Percentiles rank a stretch among this genome's conserved stretches.
phyloP scores from a whole-genome alignment of 352 stramenopile genomes.

The Phytophthora foliorum region DNA sequence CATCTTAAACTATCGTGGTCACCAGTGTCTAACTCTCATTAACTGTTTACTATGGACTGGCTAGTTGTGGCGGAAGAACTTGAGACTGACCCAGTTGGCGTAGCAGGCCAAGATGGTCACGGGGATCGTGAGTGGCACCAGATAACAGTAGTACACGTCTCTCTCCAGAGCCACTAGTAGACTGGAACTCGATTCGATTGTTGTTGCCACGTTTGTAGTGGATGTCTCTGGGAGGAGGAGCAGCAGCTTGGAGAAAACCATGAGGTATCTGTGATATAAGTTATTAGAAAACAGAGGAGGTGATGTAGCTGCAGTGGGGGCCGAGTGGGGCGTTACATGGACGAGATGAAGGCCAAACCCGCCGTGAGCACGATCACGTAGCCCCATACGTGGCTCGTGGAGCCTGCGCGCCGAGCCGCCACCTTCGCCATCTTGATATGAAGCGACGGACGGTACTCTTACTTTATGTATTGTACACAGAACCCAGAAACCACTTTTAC shows the following conservation, averaged over 20 bases:
- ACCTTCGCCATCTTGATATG: constrained; percentile 33
- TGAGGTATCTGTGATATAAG: constrained; percentile 59
- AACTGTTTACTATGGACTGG: not conserved
- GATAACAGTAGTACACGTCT: constrained; percentile 86
- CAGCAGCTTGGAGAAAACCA: constrained; percentile 79
- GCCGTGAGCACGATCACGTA: constrained; percentile 77
- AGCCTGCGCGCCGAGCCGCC: constrained; percentile 59
- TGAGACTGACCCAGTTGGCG: constrained; percentile 87
- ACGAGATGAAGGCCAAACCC: constrained; percentile 59
- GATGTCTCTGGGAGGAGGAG: constrained; percentile 18
- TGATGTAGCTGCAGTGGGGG: not conserved
- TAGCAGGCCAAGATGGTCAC: constrained; percentile 84
- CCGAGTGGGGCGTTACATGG: constrained; percentile 54
- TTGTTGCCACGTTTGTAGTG: not conserved
- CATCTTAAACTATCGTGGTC: constrained; percentile 1
- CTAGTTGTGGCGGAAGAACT: constrained; percentile 90
- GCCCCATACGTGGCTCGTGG: constrained; percentile 82
- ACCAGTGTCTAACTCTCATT: not conserved
- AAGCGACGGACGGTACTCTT: too few relatives aligned
- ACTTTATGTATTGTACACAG: too few relatives aligned
- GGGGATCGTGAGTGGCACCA: constrained; percentile 81
- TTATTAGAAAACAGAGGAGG: not conserved
- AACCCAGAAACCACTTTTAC: too few relatives aligned
- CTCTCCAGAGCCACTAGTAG: constrained; percentile 58
- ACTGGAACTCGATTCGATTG: constrained; percentile 13